Conservation (phyloP, 2,329 filamentous ascomycete species). For the Pseudogymnoascus sp. region DNA sequence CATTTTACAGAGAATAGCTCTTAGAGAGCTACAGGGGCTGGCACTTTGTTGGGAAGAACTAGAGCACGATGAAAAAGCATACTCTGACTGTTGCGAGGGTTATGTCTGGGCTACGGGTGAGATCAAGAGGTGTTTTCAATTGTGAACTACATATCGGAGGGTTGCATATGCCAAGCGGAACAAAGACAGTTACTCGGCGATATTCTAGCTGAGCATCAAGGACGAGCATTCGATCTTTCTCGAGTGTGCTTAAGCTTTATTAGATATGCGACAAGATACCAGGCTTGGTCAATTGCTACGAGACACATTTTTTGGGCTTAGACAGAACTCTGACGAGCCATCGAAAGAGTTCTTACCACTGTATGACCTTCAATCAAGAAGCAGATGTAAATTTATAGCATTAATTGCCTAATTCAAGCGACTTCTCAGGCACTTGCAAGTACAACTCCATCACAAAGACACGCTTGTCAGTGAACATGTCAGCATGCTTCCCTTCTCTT, state of each 20-base stretch:
- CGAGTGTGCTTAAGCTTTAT: no score
- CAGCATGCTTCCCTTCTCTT: slow-evolving; percentile 17
- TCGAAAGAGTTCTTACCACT: no score
- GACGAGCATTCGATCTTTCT: slow-evolving; percentile 11
- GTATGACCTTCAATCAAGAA: no score
- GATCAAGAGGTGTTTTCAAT: slow-evolving; percentile 16
- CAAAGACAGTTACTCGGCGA: slow-evolving; percentile 17
- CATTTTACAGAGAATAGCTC: slow-evolving; percentile 14
- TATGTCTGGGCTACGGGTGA: slow-evolving; percentile 14
- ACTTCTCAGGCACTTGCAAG: no score
- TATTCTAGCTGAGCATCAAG: slow-evolving; percentile 18
- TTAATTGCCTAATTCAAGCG: no score
- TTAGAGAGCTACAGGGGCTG: slow-evolving; percentile 16
- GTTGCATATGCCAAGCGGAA: slow-evolving; percentile 14
- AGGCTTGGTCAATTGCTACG: no score
- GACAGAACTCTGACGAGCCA: no score
- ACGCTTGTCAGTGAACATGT: slow-evolving; percentile 19
- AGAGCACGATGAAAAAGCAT: slow-evolving; percentile 11
- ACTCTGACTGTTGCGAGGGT: slow-evolving; percentile 15
- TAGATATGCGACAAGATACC: no score
- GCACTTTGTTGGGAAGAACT: slow-evolving; percentile 16
- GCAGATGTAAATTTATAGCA: no score
- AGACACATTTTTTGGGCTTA: no score
- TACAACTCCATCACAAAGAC: slow-evolving; percentile 19
- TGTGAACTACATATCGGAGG: slow-evolving; percentile 3